phyloP scores from a whole-genome alignment of 73 alveolate genomes.

The Tetrahymena borealis region DNA sequence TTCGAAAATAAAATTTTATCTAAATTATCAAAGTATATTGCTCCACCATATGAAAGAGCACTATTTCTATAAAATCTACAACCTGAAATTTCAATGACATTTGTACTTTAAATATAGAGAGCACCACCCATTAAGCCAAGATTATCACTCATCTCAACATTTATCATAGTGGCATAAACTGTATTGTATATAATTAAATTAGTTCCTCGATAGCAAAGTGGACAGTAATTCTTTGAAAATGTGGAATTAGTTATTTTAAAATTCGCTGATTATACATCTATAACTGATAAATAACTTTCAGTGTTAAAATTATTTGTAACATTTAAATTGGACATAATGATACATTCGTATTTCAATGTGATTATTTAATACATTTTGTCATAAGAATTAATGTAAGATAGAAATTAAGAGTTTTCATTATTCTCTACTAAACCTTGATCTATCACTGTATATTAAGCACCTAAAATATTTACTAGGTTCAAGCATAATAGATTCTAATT shows the following conservation, averaged over 20 bases:
- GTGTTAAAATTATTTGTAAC: background rate
- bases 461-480: background rate
- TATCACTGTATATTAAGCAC: background rate
- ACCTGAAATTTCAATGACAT: background rate
- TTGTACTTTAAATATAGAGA: background rate
- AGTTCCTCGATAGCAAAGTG: background rate
- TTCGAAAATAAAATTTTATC: background rate
- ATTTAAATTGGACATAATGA: background rate
- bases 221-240: background rate
- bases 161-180: background rate
- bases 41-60: background rate
- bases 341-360: background rate
- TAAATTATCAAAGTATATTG: background rate
- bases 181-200: background rate
- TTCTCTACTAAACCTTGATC: background rate
- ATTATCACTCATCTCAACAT: background rate
- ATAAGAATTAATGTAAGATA: background rate
- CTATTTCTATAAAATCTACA: background rate
- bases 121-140: background rate
- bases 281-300: background rate
- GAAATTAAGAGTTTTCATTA: background rate
- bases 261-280: background rate
- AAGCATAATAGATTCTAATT: background rate
- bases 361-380: background rate
- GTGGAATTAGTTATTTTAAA: background rate